These are phyloP conservation scores for Sarocladium kiliense DNA, from an alignment of 2,329 filamentous ascomycete genomes.

Conservation along the genomic window DNA sequence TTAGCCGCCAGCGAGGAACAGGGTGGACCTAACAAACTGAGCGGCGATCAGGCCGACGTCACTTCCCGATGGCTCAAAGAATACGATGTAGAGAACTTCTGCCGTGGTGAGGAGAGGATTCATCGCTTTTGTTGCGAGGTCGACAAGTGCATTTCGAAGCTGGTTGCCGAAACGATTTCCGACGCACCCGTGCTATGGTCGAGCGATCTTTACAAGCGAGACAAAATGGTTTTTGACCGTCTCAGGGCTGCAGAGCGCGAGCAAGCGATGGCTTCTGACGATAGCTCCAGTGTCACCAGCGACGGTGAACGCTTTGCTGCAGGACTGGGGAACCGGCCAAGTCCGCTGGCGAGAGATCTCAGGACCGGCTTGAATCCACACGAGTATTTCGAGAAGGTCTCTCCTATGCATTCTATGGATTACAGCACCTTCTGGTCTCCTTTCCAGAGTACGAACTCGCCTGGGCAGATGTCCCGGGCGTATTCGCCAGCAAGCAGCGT, in stretches of 20 bases:
- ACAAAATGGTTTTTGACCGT: slow-evolving; percentile 58
- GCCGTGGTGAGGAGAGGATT: slow-evolving; percentile 88
- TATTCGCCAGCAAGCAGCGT: slow-evolving; percentile 60
- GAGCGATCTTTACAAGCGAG: slow-evolving; percentile 78
- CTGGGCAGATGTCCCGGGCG: slow-evolving; percentile 53
- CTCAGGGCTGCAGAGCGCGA: slow-evolving; percentile 39
- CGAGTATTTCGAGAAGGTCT: slow-evolving; percentile 65
- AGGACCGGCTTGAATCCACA: slow-evolving; percentile 39
- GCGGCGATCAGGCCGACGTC: slow-evolving; percentile 88
- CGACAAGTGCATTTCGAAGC: slow-evolving; percentile 75
- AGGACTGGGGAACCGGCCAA: slow-evolving; percentile 37
- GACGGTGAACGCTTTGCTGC: slow-evolving; percentile 47
- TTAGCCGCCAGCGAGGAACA: slow-evolving; percentile 78
- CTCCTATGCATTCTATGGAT: slow-evolving; percentile 67
- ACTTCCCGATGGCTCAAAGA: slow-evolving; percentile 78
- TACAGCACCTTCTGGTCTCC: slow-evolving; percentile 88
- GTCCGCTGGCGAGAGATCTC: slow-evolving; percentile 51
- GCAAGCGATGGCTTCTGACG: slow-evolving; percentile 32
- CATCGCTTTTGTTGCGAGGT: slow-evolving; percentile 91
- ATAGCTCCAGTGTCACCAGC: slow-evolving; percentile 50
- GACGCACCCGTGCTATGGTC: slow-evolving; percentile 90
- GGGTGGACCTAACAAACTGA: slow-evolving; percentile 89
- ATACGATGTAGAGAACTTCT: slow-evolving; percentile 85
- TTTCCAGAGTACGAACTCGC: slow-evolving; percentile 65
- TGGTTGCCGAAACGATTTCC: slow-evolving; percentile 78